phyloP scores from a whole-genome alignment of 805 yeast species.

The Pichia deserticola region DNA sequence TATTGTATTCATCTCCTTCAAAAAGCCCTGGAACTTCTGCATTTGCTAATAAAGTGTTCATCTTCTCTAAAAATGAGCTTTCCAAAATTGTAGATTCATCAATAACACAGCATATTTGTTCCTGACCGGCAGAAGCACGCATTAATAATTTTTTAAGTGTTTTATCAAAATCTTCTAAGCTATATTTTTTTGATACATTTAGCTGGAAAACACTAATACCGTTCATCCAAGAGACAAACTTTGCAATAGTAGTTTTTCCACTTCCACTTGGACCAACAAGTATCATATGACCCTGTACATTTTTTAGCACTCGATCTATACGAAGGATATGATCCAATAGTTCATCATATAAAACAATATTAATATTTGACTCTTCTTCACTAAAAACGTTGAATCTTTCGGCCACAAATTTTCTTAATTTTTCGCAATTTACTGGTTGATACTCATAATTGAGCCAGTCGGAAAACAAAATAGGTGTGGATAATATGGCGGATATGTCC shows the following conservation, averaged over 20 bases:
- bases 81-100: conserved; percentile 77
- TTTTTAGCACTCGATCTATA: conserved; percentile 74
- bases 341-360: conserved; percentile 59
- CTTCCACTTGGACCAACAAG: conserved; percentile 76
- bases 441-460: conserved; percentile 68
- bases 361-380: conserved; percentile 66
- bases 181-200: conserved; percentile 45
- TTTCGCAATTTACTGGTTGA: conserved; percentile 42
- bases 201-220: conserved; percentile 60
- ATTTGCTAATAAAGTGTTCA: conserved; percentile 90
- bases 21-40: conserved; percentile 89
- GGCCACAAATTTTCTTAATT: conserved; percentile 45
- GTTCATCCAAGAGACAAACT: conserved; percentile 89
- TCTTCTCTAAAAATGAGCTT: conserved; percentile 75
- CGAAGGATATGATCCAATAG: conserved; percentile 68
- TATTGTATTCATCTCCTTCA: conserved; percentile 58
- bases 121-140: conserved; percentile 46
- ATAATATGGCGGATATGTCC: conserved; percentile 29
- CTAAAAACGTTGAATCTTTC: conserved; percentile 64
- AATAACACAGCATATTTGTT: conserved; percentile 60
- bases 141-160: conserved; percentile 49
- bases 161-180: conserved; percentile 57
- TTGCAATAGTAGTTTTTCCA: conserved; percentile 69
- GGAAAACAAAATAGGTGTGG: conserved; percentile 56
- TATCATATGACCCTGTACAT: conserved; percentile 86